A percentile compares a stretch with the other conserved stretches of the same genome.
These are phyloP conservation scores for Filosporella fistucella DNA, from an alignment of 495 filamentous ascomycete genomes.

Conservation along the genomic window DNA sequence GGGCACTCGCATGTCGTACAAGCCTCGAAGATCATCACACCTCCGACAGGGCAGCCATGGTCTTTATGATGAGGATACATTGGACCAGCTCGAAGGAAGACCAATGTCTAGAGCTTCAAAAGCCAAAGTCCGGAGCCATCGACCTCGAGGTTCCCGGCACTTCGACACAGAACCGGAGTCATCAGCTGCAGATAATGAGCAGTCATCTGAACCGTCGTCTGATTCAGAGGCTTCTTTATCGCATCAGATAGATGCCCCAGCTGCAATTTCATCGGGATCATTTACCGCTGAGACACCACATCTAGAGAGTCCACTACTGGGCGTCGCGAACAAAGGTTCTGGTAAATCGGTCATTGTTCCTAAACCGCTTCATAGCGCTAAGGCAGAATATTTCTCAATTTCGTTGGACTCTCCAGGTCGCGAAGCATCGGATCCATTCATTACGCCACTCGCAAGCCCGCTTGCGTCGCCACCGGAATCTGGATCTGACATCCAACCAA, in stretches of 20 bases:
- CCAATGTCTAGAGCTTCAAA: slow-evolving; percentile 13
- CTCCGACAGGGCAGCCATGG: slow-evolving; percentile 26
- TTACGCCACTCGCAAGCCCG: slow-evolving; percentile 26
- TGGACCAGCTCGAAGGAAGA: slow-evolving; percentile 30
- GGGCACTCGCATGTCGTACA: slow-evolving; percentile 20
- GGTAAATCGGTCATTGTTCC: too few species aligned
- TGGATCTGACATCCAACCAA: neutral
- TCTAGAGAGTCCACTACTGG: too few species aligned
- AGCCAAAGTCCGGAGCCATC: slow-evolving; percentile 23
- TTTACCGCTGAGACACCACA: too few species aligned
- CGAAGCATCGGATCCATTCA: slow-evolving; percentile 23
- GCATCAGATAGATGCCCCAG: slow-evolving; percentile 2
- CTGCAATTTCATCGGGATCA: too few species aligned
- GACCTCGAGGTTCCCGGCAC: slow-evolving; percentile 11
- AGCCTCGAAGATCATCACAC: slow-evolving; percentile 31
- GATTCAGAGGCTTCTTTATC: slow-evolving; percentile 32
- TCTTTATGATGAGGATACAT: slow-evolving; percentile 31
- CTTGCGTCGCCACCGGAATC: slow-evolving; percentile 9
- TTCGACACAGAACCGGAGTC: slow-evolving; percentile 6
- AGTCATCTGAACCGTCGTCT: slow-evolving; percentile 29
- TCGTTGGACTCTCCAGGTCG: slow-evolving; percentile 9
- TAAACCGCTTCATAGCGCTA: slow-evolving; percentile 8
- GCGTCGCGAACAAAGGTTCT: too few species aligned
- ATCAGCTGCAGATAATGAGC: slow-evolving; percentile 26
- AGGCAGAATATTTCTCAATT: slow-evolving; percentile 18